Conservation (phyloP, 441 rosid genomes). For the Pelargonium cotyledonis region DNA sequence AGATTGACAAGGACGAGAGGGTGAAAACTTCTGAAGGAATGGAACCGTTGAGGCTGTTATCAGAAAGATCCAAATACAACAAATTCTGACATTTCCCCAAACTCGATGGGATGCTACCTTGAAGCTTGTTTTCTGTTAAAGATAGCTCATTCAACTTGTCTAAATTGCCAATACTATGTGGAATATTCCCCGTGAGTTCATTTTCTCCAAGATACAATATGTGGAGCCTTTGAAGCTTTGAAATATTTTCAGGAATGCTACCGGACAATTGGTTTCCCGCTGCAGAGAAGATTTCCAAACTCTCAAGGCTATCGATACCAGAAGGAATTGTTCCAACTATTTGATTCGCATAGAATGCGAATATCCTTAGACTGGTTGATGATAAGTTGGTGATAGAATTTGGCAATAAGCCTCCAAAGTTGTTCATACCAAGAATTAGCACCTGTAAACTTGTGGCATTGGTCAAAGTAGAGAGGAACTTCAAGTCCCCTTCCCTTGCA, state of each 20-base stretch:
- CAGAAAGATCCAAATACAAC: not conserved
- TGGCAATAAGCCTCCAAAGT: conserved; percentile 23
- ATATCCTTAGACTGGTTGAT: not conserved
- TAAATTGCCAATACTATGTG: not conserved
- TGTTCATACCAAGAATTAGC: not conserved
- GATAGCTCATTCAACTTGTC: not conserved
- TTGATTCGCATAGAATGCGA: not conserved
- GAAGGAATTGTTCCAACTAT: conserved; percentile 16
- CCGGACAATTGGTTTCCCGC: conserved; percentile 2
- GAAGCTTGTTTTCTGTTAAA: conserved; percentile 10
- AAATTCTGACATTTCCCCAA: conserved; percentile 11
- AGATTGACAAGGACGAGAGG: conserved; percentile 1
- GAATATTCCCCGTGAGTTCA: conserved; percentile 3
- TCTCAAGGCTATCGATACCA: conserved; percentile 8
- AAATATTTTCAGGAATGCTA: not conserved
- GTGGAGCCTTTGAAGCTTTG: not conserved
- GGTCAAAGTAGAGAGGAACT: conserved; percentile 21
- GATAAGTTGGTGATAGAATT: conserved; percentile 21
- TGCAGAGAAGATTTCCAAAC: too few relatives aligned
- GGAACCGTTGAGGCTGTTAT: conserved; percentile 14
- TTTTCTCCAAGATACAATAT: not conserved
- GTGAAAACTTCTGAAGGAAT: conserved; percentile 16
- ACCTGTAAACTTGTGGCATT: conserved; percentile 5
- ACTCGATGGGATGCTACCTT: conserved; percentile 18
- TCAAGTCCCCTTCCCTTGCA: conserved; percentile 14